Percentiles rank a stretch among this genome's conserved stretches.
Conservation (phyloP, 345 rosid species). For the Abelmoschus esculentus region DNA sequence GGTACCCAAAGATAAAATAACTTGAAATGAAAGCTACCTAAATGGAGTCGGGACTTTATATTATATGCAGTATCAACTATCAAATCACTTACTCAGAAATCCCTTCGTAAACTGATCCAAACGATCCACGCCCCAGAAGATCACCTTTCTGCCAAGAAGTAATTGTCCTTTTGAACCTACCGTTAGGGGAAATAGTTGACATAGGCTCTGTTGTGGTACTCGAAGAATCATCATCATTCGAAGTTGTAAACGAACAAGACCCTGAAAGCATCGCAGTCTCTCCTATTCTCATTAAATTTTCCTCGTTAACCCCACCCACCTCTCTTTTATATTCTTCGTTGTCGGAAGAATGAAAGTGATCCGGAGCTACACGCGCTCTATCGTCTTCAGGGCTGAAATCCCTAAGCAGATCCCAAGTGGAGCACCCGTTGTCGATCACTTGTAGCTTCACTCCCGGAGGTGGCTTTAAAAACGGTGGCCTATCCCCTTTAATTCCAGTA, state of each 20-base stretch:
- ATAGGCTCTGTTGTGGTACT: conserved; percentile 50
- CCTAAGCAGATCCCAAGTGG: conserved; percentile 67
- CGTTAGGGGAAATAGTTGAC: conserved; percentile 59
- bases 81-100: conserved; percentile 56
- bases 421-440: conserved; percentile 32
- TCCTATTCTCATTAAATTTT: conserved; percentile 19
- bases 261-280: conserved; percentile 33
- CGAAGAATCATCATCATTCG: conserved; percentile 67
- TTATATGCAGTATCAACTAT: background rate
- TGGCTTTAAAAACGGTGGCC: conserved; percentile 61
- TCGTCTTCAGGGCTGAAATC: conserved; percentile 41
- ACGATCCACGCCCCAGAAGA: conserved; percentile 80
- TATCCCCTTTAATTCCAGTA: conserved; percentile 52
- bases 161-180: conserved; percentile 34
- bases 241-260: conserved; percentile 46
- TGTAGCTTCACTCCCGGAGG: conserved; percentile 51
- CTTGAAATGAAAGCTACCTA: background rate
- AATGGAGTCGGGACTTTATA: background rate
- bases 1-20: background rate
- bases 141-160: conserved; percentile 65
- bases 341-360: conserved; percentile 19
- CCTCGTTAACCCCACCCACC: conserved; percentile 13
- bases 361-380: conserved; percentile 11
- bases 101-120: conserved; percentile 89
- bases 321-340: conserved; percentile 21